Percentiles rank a stretch among this genome's conserved stretches.
Conservation (phyloP, 371 early-diverging fungal genomes). For the Lichtheimia hyalospora region DNA sequence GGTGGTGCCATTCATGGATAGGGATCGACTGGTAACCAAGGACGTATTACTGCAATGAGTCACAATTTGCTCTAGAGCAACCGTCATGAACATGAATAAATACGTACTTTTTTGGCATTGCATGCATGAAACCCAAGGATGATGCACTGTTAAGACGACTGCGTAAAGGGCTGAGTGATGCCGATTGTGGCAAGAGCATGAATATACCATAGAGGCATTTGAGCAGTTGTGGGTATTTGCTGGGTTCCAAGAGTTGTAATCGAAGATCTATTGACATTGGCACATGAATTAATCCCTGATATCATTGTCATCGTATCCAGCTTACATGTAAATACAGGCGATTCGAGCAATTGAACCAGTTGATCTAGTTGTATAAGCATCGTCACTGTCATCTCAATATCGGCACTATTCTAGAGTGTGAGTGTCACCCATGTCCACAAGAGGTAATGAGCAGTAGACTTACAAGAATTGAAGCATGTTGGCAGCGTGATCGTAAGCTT, state of each 20-base stretch:
- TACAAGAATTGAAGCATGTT: slow-evolving; percentile 76
- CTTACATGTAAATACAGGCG: slow-evolving; percentile 88
- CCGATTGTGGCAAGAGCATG: slow-evolving; percentile 92
- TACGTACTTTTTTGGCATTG: slow-evolving; percentile 34
- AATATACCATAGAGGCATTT: slow-evolving; percentile 89
- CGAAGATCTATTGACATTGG: slow-evolving; percentile 58
- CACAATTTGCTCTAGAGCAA: background rate
- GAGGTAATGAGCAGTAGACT: slow-evolving; percentile 20
- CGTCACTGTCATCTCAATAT: slow-evolving; percentile 86
- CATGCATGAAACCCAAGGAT: slow-evolving; percentile 59
- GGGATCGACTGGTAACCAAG: background rate
- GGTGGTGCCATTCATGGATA: slow-evolving; percentile 3
- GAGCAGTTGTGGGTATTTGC: slow-evolving; percentile 76
- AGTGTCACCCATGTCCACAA: background rate
- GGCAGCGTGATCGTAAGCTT: slow-evolving; percentile 86
- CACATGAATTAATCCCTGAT: background rate
- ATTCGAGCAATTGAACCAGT: slow-evolving; percentile 90
- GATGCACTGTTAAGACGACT: slow-evolving; percentile 81
- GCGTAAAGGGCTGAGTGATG: slow-evolving; percentile 87
- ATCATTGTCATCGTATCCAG: slow-evolving; percentile 40
- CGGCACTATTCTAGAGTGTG: slow-evolving; percentile 51
- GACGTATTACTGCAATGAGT: background rate
- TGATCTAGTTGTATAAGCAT: slow-evolving; percentile 91
- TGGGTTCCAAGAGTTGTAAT: slow-evolving; percentile 87
- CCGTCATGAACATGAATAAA: background rate